These are phyloP conservation scores for Chrysophaeum taylorii DNA, from an alignment of 352 stramenopile genomes.

Conservation along the genomic window DNA sequence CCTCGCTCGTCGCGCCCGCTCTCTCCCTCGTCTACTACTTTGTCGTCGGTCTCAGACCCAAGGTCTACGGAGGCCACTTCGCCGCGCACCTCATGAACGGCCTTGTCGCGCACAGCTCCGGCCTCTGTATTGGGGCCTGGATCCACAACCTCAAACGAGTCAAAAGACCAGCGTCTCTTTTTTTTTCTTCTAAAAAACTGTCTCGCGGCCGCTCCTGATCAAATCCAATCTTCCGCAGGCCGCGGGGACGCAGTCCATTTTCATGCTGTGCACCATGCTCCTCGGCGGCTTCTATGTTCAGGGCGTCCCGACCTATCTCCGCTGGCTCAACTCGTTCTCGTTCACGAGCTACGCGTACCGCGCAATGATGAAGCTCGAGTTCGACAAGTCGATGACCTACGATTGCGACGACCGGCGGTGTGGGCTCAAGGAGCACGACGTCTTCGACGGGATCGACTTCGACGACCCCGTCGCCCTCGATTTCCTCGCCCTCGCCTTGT, in stretches of 20 bases:
- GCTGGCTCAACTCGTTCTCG: not conserved
- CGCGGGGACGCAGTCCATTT: not conserved
- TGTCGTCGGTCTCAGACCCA: not conserved
- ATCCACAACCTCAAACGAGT: too few relatives aligned
- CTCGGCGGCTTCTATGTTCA: not conserved
- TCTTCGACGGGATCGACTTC: not conserved
- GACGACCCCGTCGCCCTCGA: not conserved
- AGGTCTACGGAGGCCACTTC: not conserved
- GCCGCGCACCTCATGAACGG: not conserved
- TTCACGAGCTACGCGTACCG: not conserved
- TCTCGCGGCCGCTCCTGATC: too few relatives aligned
- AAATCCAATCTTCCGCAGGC: not conserved
- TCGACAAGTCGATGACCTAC: not conserved
- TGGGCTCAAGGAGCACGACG: not conserved
- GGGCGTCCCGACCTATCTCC: not conserved
- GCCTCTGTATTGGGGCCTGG: not conserved
- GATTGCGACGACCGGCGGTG: not conserved
- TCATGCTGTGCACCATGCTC: constrained; percentile 4
- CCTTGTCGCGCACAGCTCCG: not conserved
- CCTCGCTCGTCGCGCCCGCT: not conserved
- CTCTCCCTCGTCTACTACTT: not conserved
- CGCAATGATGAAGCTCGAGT: constrained; percentile 2
- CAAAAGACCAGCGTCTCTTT: too few relatives aligned
- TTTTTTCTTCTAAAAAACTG: too few relatives aligned
- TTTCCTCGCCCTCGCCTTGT: not conserved